phyloP scores from a whole-genome alignment of 1,139 yeast species.

The Waltiozyma sp. region DNA sequence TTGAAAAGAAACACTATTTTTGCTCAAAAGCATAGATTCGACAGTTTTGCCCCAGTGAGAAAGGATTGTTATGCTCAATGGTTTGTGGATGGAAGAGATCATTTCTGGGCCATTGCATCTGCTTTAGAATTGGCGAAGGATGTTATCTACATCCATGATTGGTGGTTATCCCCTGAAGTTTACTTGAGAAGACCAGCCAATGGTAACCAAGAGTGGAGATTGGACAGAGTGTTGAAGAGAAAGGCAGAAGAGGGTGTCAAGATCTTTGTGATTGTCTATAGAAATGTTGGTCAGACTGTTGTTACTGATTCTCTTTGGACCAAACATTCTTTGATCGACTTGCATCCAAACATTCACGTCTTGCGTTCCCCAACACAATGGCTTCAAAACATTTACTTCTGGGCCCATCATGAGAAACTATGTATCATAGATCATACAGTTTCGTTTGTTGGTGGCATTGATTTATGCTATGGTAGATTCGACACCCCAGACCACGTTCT shows the following conservation, averaged over 20 bases:
- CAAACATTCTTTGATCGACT: conserved; percentile 78
- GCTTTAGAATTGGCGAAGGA: conserved; percentile 93
- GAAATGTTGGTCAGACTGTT: conserved; percentile 89
- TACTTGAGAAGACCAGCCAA: conserved; percentile 90
- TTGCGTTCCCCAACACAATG: conserved; percentile 94
- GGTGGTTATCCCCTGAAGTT: conserved; percentile 97
- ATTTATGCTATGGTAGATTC: conserved; percentile 88
- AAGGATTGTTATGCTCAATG: conserved; percentile 83
- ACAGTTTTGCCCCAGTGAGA: conserved; percentile 88
- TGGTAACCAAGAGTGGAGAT: conserved; percentile 89
- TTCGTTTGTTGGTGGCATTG: conserved; percentile 92
- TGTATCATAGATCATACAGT: conserved; percentile 79
- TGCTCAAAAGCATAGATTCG: conserved; percentile 67
- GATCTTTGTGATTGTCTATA: conserved; percentile 83
- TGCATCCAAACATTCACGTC: conserved; percentile 81
- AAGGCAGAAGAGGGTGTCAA: conserved; percentile 95
- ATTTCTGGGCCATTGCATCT: conserved; percentile 91
- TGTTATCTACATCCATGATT: conserved; percentile 89
- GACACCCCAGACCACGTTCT: conserved; percentile 95
- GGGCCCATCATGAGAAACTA: conserved; percentile 98
- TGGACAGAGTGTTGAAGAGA: conserved; percentile 78
- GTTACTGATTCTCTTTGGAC: conserved; percentile 93
- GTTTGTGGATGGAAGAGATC: conserved; percentile 95
- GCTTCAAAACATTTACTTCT: conserved; percentile 83
- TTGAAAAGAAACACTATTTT: conserved; percentile 65